Evolutionary conservation across 2,329 filamentous ascomycete genomes (phyloP).

Genomic region (Stachybotrys echinatus): DNA sequence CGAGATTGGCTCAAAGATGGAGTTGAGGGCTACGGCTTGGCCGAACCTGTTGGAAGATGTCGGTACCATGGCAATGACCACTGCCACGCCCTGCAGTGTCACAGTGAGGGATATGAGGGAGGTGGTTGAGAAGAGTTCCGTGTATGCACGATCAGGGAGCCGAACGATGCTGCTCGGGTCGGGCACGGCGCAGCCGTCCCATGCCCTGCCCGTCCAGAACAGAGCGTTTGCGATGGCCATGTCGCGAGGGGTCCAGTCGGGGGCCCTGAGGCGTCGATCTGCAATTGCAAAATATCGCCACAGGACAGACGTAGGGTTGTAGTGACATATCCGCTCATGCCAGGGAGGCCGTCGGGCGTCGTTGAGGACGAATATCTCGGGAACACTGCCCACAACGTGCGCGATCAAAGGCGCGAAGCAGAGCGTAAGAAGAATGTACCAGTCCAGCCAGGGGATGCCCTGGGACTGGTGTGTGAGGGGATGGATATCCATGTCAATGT

Average conservation of each 20-base stretch:
- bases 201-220: slow-evolving; percentile 8
- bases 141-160: background rate
- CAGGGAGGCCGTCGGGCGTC: slow-evolving; percentile 3
- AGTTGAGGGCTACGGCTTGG: background rate
- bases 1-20: background rate
- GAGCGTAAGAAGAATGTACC: slow-evolving; percentile 6
- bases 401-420: slow-evolving; percentile 9
- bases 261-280: slow-evolving; percentile 4
- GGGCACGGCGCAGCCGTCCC: slow-evolving; percentile 7
- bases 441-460: too few relatives aligned
- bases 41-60: background rate
- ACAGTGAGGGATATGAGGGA: slow-evolving; percentile 4
- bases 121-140: background rate
- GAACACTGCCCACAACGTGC: slow-evolving; percentile 7
- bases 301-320: slow-evolving; percentile 9
- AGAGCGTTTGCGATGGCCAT: slow-evolving; percentile 6
- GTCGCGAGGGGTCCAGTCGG: slow-evolving; percentile 5
- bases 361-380: slow-evolving; percentile 4
- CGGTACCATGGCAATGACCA: background rate
- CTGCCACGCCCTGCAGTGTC: slow-evolving; percentile 2
- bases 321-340: slow-evolving; percentile 9
- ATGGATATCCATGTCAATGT: too few relatives aligned
- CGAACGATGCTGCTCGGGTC: slow-evolving; percentile 1
- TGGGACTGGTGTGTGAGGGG: too few relatives aligned
- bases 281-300: slow-evolving; percentile 7